Percentiles rank a stretch among this genome's conserved stretches.
Conservation (phyloP, 2,329 filamentous ascomycete genomes). For the Phaeosphaeria sp. region DNA sequence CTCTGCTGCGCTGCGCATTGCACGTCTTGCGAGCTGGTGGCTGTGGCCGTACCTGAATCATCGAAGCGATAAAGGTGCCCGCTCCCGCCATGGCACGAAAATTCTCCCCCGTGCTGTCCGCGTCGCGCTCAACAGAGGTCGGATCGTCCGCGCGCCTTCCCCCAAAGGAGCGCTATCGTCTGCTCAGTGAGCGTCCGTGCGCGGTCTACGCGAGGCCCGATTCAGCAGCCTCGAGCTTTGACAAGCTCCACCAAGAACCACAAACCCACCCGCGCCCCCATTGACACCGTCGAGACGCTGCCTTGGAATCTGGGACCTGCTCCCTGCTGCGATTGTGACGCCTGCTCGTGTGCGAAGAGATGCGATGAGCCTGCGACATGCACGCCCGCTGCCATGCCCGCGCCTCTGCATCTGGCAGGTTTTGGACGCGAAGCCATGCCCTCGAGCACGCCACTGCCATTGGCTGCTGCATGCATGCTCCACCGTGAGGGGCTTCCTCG, state of each 20-base stretch:
- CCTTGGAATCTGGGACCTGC: not conserved
- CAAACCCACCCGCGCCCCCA: too few relatives aligned
- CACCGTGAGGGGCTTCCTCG: slow-evolving; percentile 22
- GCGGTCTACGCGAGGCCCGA: slow-evolving; percentile 21
- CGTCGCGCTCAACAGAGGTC: slow-evolving; percentile 22
- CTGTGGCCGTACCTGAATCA: slow-evolving; percentile 29
- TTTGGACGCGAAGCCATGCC: slow-evolving; percentile 3
- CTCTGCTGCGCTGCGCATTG: not conserved
- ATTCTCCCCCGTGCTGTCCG: slow-evolving; percentile 17
- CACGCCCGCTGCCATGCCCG: not conserved
- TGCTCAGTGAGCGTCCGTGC: slow-evolving; percentile 21
- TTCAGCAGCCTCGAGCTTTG: not conserved
- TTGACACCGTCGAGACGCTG: not conserved
- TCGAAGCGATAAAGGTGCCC: slow-evolving; percentile 21
- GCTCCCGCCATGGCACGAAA: slow-evolving; percentile 26
- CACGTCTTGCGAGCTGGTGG: not conserved
- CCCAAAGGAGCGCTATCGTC: slow-evolving; percentile 33
- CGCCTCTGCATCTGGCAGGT: slow-evolving; percentile 3
- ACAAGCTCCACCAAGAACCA: slow-evolving; percentile 1
- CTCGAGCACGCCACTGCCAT: slow-evolving; percentile 14
- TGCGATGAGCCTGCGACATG: slow-evolving; percentile 1
- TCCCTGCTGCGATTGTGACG: not conserved
- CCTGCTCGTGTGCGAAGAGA: slow-evolving; percentile 3
- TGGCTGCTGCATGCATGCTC: slow-evolving; percentile 17
- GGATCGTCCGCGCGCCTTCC: slow-evolving; percentile 30